Conservation (phyloP, 108 stramenopile species). For the Skeletonema menzelii region DNA sequence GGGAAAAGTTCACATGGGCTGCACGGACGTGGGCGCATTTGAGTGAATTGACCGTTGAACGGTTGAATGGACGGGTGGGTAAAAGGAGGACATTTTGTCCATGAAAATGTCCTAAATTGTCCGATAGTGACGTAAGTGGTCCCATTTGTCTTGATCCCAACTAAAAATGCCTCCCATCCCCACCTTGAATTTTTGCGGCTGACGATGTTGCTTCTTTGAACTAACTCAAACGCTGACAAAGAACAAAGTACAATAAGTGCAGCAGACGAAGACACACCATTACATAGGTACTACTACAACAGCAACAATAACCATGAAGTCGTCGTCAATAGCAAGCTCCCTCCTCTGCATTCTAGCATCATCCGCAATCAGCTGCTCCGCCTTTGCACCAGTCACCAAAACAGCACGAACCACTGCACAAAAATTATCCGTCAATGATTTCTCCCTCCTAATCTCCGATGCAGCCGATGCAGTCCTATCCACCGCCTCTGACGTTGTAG, state of each 20-base stretch:
- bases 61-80: no score
- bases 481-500: not conserved
- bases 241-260: not conserved
- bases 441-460: slow-evolving; percentile 23
- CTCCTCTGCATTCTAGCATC: not conserved
- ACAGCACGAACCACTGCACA: not conserved
- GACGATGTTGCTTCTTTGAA: not conserved
- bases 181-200: not conserved
- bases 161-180: not conserved
- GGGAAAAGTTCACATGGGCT: not conserved
- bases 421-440: slow-evolving; percentile 1
- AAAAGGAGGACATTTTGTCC: not conserved
- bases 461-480: slow-evolving; percentile 9
- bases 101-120: not conserved
- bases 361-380: not conserved
- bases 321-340: not conserved
- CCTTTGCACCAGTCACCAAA: not conserved
- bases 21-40: not conserved
- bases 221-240: not conserved
- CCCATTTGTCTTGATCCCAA: not conserved
- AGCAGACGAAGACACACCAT: not conserved
- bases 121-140: not conserved
- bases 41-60: no score
- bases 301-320: not conserved
- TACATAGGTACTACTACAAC: not conserved